phyloP scores from a whole-genome alignment of 495 filamentous ascomycete genomes.

The Aspergillus diversus region DNA sequence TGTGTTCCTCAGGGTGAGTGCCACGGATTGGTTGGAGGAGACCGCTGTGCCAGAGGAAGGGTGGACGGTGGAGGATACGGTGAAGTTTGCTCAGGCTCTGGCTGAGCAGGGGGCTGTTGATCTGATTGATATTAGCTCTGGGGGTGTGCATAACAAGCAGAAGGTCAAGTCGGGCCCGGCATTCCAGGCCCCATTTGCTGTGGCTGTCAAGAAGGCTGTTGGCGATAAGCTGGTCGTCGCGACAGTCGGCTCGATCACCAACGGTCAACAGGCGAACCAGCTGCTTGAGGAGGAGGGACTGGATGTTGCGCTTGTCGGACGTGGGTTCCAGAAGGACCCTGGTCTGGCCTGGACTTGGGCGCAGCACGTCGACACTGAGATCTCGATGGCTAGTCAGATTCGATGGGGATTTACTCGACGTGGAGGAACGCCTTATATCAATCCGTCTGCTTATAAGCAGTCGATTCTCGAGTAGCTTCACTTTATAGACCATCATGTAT shows the following conservation, averaged over 20 bases:
- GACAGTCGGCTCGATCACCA: slow-evolving; percentile 67
- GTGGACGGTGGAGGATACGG: slow-evolving; percentile 62
- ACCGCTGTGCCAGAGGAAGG: slow-evolving; percentile 43
- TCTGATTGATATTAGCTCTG: slow-evolving; percentile 66
- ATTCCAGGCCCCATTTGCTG: slow-evolving; percentile 70
- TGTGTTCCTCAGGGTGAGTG: slow-evolving; percentile 65
- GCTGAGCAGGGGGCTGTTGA: slow-evolving; percentile 62
- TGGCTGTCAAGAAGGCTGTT: slow-evolving; percentile 64
- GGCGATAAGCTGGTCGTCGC: slow-evolving; percentile 63
- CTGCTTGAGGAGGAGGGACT: slow-evolving; percentile 59
- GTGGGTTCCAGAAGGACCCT: slow-evolving; percentile 69
- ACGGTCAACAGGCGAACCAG: slow-evolving; percentile 59
- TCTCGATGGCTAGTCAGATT: slow-evolving; percentile 66
- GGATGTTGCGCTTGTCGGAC: slow-evolving; percentile 64
- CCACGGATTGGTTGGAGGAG: slow-evolving; percentile 65
- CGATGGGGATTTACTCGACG: slow-evolving; percentile 51
- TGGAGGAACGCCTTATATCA: slow-evolving; percentile 23
- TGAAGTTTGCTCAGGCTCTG: slow-evolving; percentile 58
- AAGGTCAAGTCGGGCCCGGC: slow-evolving; percentile 58
- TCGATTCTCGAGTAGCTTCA: slow-evolving; percentile 21
- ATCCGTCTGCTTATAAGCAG: slow-evolving; percentile 22
- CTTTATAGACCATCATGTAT: too few species aligned
- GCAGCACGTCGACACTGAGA: slow-evolving; percentile 62
- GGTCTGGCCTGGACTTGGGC: slow-evolving; percentile 66
- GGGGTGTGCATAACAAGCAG: slow-evolving; percentile 62